Percentiles rank a stretch among this genome's conserved stretches.
Conservation (phyloP, 163 green algal species). For the Scenedesmus sp. region DNA sequence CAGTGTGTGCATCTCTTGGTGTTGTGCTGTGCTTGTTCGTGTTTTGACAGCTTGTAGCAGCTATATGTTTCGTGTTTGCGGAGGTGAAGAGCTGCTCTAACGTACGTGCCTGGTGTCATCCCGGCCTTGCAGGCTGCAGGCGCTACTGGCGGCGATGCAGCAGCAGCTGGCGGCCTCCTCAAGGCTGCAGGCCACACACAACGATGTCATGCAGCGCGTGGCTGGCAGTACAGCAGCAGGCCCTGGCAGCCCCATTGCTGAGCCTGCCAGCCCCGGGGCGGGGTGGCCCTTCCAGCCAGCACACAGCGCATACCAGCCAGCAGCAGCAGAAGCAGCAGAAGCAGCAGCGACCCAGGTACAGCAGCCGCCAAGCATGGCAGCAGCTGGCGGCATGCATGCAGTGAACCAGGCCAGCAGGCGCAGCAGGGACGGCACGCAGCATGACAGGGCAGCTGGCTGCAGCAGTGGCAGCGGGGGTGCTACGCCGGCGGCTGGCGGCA, state of each 20-base stretch:
- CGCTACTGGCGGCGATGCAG: not conserved
- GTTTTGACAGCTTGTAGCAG: not conserved
- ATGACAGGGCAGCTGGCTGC: not conserved
- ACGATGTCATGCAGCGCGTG: not conserved
- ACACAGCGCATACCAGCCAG: not conserved
- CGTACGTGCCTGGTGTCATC: not conserved
- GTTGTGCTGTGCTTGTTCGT: not conserved
- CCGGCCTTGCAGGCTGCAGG: constrained; percentile 6
- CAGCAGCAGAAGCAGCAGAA: not conserved
- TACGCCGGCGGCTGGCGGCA: not conserved
- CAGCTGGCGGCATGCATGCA: not conserved
- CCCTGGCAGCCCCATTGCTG: not conserved
- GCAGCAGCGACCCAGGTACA: not conserved
- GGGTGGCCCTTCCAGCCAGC: not conserved
- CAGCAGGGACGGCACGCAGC: not conserved
- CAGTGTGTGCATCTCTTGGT: not conserved
- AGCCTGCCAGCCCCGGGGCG: not conserved
- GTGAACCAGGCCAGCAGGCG: not conserved
- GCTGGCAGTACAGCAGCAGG: not conserved
- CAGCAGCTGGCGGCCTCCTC: constrained; percentile 17
- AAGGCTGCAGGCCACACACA: not conserved
- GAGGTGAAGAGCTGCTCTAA: not conserved
- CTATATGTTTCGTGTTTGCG: not conserved
- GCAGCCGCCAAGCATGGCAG: not conserved
- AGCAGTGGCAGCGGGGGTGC: not conserved